Base-by-base conservation (phyloP, 331 rosid species). In the Spiraea crenata region DNA sequence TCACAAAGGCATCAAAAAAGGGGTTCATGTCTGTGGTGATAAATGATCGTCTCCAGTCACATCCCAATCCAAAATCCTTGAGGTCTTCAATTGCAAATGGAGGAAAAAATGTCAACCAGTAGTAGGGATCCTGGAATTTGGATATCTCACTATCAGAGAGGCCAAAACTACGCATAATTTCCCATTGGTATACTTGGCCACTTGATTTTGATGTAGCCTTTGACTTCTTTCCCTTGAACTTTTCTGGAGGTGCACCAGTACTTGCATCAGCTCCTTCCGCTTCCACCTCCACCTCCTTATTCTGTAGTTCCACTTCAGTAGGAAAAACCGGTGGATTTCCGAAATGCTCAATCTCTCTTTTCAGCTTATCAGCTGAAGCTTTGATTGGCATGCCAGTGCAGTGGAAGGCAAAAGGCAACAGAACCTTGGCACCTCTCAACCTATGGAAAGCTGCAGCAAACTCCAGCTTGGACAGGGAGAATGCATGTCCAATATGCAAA, bases 321-420 rank as follows among this genome's bases (percentile, higher is more conserved):
- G 92, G 88, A 75, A 91, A 89, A 49, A 78, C 86, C 0, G 97
- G 96, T 0, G 92, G 96, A 51, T 90, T 74, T 19, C 96, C 98
- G 61, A 87, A 88, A 44, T 73, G 63, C 12, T 85, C 76, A 56
- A 92, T 87, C 82, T 92, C 98, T 59, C 95, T 80, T 3, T 87
- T 84, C 31, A 93, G 89, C 47, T 93, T 91, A 75, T 93, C 98
- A 1, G 98, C 97, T 1, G 97, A 91, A 51, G 99, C 96, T 76
- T 93, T 93, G 76, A 93, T 87, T 0, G 98, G 98, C 96, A 90
- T 87, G 68, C 98, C 97, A 0, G 97, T 93, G 90, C 97, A 89
- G 67, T 91, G 99, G 67, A 93, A 93, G 45, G 80, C 96, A 15
- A 93, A 91, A 9, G 99, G 99, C 12, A 91, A 76, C 3, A 93